These are phyloP conservation scores for Lepiota venenata DNA, from an alignment of 768 basidiomycete genomes.

Conservation along the genomic window DNA sequence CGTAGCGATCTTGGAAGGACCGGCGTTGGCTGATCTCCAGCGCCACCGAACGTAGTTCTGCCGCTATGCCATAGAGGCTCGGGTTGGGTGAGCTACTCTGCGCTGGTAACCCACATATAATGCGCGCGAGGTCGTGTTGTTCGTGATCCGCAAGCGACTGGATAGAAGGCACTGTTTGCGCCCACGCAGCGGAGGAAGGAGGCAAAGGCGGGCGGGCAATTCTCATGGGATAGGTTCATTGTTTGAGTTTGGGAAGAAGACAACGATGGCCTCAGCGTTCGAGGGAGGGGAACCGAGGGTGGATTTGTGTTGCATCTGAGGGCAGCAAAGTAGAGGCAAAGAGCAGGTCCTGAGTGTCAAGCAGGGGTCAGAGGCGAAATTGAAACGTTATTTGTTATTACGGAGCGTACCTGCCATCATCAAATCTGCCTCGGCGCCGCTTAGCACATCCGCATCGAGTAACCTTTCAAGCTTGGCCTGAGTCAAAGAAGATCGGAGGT, in stretches of 20 bases:
- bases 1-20: constrained; percentile 80
- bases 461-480: constrained; percentile 76
- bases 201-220: constrained; percentile 68
- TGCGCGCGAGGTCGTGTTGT: constrained; percentile 80
- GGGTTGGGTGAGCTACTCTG: constrained; percentile 37
- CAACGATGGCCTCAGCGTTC: constrained; percentile 38
- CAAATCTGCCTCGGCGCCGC: constrained; percentile 76
- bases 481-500: constrained; percentile 73
- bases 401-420: constrained; percentile 70
- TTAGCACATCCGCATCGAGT: constrained; percentile 68
- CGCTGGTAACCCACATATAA: constrained; percentile 65
- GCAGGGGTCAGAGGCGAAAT: not conserved
- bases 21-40: constrained; percentile 85
- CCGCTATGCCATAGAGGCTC: constrained; percentile 58
- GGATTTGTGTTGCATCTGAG: constrained; percentile 71
- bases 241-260: constrained; percentile 31
- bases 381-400: not conserved
- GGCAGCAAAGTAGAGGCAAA: constrained; percentile 85
- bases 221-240: constrained; percentile 56
- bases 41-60: constrained; percentile 79
- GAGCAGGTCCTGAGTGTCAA: constrained; percentile 62
- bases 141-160: constrained; percentile 58
- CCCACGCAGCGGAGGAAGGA: constrained; percentile 76
- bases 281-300: constrained; percentile 78
- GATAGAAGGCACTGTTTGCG: constrained; percentile 58